Percentiles rank a stretch among this genome's conserved stretches.
Conservation (phyloP, 1,284 basidiomycete species). For the Singerocomus inundabilis region DNA sequence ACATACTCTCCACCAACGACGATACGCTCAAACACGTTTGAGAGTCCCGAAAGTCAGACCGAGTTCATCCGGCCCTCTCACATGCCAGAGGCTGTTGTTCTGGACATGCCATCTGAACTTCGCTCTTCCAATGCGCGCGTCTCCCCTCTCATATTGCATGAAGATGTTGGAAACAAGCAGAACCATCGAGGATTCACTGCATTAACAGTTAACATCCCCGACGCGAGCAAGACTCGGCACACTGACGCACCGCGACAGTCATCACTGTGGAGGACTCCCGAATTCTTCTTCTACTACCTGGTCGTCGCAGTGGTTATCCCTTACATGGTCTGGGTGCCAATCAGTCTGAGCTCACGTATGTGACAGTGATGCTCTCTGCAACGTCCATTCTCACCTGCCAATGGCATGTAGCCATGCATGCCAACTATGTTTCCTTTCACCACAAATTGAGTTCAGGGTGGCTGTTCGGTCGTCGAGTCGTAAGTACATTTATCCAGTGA, state of each 20-base stretch:
- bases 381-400: constrained; percentile 1
- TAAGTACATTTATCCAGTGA: constrained; percentile 39
- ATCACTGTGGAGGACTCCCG: constrained; percentile 75
- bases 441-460: constrained; percentile 64
- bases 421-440: constrained; percentile 69
- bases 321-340: constrained; percentile 79
- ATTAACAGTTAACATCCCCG: constrained; percentile 51
- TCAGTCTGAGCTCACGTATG: constrained; percentile 75
- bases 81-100: constrained; percentile 28
- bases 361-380: constrained; percentile 13
- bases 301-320: constrained; percentile 67
- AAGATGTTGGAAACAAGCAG: constrained; percentile 6
- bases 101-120: constrained; percentile 36
- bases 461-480: constrained; percentile 65
- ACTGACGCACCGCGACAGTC: constrained; percentile 32
- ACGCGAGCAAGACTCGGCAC: constrained; percentile 31
- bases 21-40: neutral
- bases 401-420: constrained; percentile 55
- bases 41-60: neutral
- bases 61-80: neutral
- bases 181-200: constrained; percentile 35
- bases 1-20: neutral
- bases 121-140: constrained; percentile 6
- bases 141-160: constrained; percentile 17
- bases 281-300: constrained; percentile 80